These are phyloP conservation scores for Aspergillus pseudoterreus DNA, from an alignment of 2,329 filamentous ascomycete species.

Conservation along the genomic window DNA sequence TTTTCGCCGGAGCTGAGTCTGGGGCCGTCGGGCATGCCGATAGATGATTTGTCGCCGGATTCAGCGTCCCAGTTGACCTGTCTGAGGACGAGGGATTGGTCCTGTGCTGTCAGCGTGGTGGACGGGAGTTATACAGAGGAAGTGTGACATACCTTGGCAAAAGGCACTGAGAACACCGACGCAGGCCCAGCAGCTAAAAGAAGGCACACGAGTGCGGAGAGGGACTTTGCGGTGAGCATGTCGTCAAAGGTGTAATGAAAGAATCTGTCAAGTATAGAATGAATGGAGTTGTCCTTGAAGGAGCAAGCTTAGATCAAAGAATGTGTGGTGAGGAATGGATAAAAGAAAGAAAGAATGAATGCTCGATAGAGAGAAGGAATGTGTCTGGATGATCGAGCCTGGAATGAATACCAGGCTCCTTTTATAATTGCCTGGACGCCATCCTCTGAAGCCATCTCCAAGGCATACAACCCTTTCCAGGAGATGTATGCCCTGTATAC, in stretches of 20 bases:
- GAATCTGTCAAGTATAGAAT: conserved; percentile 2
- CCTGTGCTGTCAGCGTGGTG: conserved; percentile 7
- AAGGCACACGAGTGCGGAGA: conserved; percentile 29
- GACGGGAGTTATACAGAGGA: neutral
- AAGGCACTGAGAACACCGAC: conserved; percentile 26
- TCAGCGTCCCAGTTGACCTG: conserved; percentile 10
- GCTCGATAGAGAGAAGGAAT: conserved; percentile 5
- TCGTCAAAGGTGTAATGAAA: conserved; percentile 3
- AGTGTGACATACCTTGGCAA: conserved; percentile 16
- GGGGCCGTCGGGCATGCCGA: conserved; percentile 16
- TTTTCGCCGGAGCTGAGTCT: neutral
- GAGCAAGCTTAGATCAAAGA: conserved; percentile 6
- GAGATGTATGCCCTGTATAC: conserved; percentile 1
- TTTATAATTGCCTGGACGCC: conserved; percentile 5
- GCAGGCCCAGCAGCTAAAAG: conserved; percentile 25
- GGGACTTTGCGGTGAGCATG: conserved; percentile 24
- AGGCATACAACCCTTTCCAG: conserved; percentile 7
- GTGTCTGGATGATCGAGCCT: conserved; percentile 1
- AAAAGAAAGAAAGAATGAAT: conserved; percentile 1
- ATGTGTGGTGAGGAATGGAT: conserved; percentile 4
- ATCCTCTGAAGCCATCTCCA: neutral
- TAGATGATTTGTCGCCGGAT: conserved; percentile 9
- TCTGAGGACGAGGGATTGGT: neutral
- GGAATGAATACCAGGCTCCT: neutral
- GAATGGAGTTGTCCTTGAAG: conserved; percentile 5